Evolutionary conservation across 345 rosid genomes (phyloP).

Genomic region (Rubroshorea leprosula): DNA sequence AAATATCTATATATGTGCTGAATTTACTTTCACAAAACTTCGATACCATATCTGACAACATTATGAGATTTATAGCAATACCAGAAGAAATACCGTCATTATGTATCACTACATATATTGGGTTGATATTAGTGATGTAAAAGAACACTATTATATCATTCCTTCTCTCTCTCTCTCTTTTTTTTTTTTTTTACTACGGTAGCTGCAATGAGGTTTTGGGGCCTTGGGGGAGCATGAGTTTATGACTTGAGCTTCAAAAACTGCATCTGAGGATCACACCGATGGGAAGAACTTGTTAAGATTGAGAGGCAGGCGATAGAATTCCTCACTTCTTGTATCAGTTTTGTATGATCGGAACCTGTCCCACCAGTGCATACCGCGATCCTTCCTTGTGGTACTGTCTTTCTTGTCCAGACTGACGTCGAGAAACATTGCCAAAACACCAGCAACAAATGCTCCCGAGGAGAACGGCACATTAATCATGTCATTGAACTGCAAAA

Average conservation of each 20-base stretch:
- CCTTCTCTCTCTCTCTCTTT: too few relatives aligned
- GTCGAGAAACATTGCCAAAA: slow-evolving; percentile 65
- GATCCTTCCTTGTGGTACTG: slow-evolving; percentile 52
- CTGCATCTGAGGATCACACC: slow-evolving; percentile 31
- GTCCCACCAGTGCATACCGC: slow-evolving; percentile 93
- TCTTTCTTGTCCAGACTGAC: slow-evolving; percentile 56
- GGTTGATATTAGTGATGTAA: too few relatives aligned
- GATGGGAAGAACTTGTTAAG: slow-evolving; percentile 99
- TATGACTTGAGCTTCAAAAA: neutral
- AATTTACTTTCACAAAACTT: too few relatives aligned
- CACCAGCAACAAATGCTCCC: slow-evolving; percentile 78
- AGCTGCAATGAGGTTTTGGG: neutral
- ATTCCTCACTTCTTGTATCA: slow-evolving; percentile 92
- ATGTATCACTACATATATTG: too few relatives aligned
- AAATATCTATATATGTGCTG: too few relatives aligned
- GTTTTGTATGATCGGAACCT: slow-evolving; percentile 75
- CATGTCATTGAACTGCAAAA: slow-evolving; percentile 92
- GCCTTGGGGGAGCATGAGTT: neutral
- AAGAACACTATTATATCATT: too few relatives aligned
- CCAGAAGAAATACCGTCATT: too few relatives aligned
- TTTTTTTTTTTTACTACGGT: too few relatives aligned
- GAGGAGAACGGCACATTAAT: slow-evolving; percentile 88
- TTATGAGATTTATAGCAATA: too few relatives aligned
- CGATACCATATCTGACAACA: too few relatives aligned
- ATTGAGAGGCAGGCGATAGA: slow-evolving; percentile 83